Percentiles rank a stretch among this genome's conserved stretches.
Evolutionary conservation across 139 green algal species (phyloP).

Genomic region (Deuterostichococcus epilithicus): DNA sequence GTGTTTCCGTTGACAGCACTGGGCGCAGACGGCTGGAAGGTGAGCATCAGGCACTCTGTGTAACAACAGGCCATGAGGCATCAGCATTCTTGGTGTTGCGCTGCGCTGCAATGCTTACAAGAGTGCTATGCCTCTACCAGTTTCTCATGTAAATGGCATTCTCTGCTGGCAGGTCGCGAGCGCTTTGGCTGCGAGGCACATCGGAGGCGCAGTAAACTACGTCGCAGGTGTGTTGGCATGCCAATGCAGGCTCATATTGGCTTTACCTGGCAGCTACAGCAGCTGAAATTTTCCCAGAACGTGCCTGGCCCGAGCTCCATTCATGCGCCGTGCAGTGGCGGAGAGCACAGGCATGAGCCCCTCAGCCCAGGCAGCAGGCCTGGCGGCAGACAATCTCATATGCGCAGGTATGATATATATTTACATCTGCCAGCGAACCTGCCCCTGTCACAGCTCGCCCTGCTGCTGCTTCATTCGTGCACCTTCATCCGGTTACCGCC

Average conservation of each 20-base stretch:
- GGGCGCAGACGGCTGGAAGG: slow-evolving; percentile 68
- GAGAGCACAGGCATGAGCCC: slow-evolving; percentile 53
- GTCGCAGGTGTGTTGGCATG: slow-evolving; percentile 25
- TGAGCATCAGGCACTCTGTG: background rate
- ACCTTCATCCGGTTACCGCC: no score
- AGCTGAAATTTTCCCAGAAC: no score
- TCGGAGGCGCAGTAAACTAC: slow-evolving; percentile 91
- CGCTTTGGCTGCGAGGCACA: slow-evolving; percentile 83
- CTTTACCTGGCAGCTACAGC: no score
- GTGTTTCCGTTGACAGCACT: slow-evolving; percentile 62
- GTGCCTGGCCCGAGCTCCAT: no score
- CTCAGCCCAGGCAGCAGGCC: slow-evolving; percentile 54
- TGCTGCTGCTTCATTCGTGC: no score
- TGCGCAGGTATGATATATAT: slow-evolving; percentile 61
- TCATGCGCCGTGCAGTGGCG: slow-evolving; percentile 49
- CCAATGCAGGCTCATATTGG: background rate
- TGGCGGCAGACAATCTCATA: slow-evolving; percentile 93
- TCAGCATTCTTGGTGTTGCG: no score
- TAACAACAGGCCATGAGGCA: no score
- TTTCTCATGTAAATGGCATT: no score
- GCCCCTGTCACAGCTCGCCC: no score
- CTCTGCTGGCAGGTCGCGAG: slow-evolving; percentile 62
- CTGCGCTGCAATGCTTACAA: no score
- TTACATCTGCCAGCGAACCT: no score
- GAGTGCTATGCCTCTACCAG: no score